Base-by-base conservation (phyloP, 2,329 filamentous ascomycete genomes). In the Nigrograna mackinnonii region DNA sequence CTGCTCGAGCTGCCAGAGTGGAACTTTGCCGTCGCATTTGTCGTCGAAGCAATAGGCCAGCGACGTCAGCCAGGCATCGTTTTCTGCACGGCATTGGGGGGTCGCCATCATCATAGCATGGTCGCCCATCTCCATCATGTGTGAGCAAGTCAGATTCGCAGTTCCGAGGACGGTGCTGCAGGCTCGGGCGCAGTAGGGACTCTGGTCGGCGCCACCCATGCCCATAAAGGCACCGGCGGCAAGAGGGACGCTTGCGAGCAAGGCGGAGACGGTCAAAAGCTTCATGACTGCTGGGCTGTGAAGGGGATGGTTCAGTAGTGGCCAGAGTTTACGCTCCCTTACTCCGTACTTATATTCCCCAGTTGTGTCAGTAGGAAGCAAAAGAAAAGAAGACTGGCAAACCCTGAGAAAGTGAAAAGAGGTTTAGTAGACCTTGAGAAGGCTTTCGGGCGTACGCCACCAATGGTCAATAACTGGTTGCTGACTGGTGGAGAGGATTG, bases 101-200 rank as follows among this genome's bases (percentile, higher is more conserved):
- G 31, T 13, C 13, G 31, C 9, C 31, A 13, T 17, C 31, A 17
- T 12, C 31, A 33, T 33, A 17, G 18, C 18, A 12, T 17, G 18
- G 24, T 28, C 31, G 11, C 13, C 11, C 11, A 13, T 12, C 13
- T 33, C 11, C 31, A 33, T 13, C 31, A 17, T 12, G 9, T 33
- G 11, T 9, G 55, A 50, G 33, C 55, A 60, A 6, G 33, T 20
- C 3, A 60, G 45, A 24, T 37, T 48, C 22, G 45, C 50, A 22
- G 41, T 37, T n/a, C 28, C 30, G 20, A 61, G 45, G 5, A 45
- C 31, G 13, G 46, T 40, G 6, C 53, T 47, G 33, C 55, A 62
- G n/a, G 58, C 53, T 16, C 49, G 57, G 12, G 49, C 55, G 38
- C 58, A 62, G 19, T 39, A 38, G 11, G 52, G 52, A 6, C 46